These are phyloP conservation scores for Phellopilus nigrolimitatus DNA, from an alignment of 1,284 basidiomycete species.

Conservation along the genomic window DNA sequence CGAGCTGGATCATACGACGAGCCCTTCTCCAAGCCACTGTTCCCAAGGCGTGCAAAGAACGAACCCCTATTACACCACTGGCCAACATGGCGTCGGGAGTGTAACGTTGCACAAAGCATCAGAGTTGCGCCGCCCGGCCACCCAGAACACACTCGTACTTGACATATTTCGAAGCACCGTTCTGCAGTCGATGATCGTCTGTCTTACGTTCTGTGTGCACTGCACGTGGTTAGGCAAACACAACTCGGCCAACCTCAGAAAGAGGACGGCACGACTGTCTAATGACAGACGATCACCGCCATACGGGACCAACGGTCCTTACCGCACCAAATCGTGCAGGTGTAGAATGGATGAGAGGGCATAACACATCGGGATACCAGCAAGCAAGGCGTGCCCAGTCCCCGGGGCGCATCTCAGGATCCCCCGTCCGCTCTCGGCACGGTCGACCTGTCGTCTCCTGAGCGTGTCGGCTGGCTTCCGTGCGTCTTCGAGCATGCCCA, in stretches of 20 bases:
- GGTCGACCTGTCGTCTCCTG: background rate
- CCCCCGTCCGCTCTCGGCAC: background rate
- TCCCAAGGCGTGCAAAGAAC: background rate
- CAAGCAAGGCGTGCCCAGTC: slow-evolving; percentile 1
- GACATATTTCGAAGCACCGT: too few relatives aligned
- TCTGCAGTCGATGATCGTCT: too few relatives aligned
- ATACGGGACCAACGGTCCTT: background rate
- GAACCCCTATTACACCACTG: background rate
- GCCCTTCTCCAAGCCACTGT: background rate
- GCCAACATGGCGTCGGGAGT: too few relatives aligned
- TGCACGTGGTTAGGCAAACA: too few relatives aligned
- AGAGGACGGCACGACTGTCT: too few relatives aligned
- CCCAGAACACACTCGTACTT: too few relatives aligned
- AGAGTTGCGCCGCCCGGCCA: too few relatives aligned
- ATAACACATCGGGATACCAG: background rate
- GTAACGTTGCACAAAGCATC: background rate
- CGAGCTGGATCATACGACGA: background rate
- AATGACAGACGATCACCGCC: too few relatives aligned
- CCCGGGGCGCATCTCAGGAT: slow-evolving; percentile 3
- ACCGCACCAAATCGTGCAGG: background rate
- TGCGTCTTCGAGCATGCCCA: background rate
- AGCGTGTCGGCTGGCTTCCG: too few relatives aligned
- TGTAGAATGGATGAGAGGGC: background rate
- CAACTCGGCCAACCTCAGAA: too few relatives aligned
- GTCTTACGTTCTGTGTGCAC: too few relatives aligned